Conservation (phyloP, 2,329 filamentous ascomycete species). For the Pyricularia pennisetigena region DNA sequence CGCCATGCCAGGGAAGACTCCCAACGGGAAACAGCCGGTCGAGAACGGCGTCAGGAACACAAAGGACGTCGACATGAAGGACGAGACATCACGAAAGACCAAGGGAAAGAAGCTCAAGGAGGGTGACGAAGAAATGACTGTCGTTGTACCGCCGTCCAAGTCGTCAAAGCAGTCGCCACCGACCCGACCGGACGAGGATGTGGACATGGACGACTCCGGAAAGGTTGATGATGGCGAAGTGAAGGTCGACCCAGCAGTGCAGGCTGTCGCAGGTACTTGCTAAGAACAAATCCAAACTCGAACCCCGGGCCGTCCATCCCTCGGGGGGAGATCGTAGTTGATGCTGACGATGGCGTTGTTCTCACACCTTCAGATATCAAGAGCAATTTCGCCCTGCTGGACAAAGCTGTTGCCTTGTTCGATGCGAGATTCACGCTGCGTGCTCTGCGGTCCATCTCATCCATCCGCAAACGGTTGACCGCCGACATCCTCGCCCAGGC, state of each 20-base stretch:
- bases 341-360: conserved; percentile 12
- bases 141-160: conserved; percentile 68
- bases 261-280: conserved; percentile 48
- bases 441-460: conserved; percentile 89
- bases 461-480: conserved; percentile 82
- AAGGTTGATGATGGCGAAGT: conserved; percentile 36
- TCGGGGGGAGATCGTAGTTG: not conserved
- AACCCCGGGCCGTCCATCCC: not conserved
- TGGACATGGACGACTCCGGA: conserved; percentile 57
- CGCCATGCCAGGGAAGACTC: conserved; percentile 63
- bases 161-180: conserved; percentile 44
- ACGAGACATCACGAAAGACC: conserved; percentile 44
- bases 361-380: conserved; percentile 64
- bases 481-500: conserved; percentile 72
- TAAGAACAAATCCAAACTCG: not conserved
- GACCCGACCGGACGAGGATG: conserved; percentile 50
- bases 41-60: conserved; percentile 54
- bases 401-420: conserved; percentile 85
- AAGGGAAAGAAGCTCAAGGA: conserved; percentile 61
- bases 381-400: conserved; percentile 83
- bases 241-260: conserved; percentile 50
- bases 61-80: conserved; percentile 63
- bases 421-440: conserved; percentile 92
- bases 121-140: conserved; percentile 73
- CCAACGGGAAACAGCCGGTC: conserved; percentile 60